Evolutionary conservation across 1,284 basidiomycete species (phyloP).

Genomic region (Anthracocystis panici-leucophaei): DNA sequence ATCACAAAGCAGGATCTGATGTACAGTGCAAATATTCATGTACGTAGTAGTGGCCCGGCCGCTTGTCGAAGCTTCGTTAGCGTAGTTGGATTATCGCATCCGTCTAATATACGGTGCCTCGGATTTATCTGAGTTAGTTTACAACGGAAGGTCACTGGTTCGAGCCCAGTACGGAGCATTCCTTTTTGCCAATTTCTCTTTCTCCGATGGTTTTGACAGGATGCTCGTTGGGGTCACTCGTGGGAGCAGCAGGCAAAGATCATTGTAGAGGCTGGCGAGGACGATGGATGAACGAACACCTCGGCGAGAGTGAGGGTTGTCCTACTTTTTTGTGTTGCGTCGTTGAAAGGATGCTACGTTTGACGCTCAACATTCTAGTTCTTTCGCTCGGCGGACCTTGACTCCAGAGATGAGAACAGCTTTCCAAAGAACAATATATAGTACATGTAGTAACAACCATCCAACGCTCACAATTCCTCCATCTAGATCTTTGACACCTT

Average conservation of each 20-base stretch:
- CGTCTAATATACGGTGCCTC: conserved; percentile 44
- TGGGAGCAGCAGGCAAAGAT: neutral
- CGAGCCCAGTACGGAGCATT: conserved; percentile 56
- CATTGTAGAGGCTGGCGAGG: neutral
- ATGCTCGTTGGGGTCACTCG: too few species aligned
- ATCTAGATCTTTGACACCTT: conserved; percentile 27
- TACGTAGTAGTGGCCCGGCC: neutral
- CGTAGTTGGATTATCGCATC: conserved; percentile 54
- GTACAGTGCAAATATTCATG: neutral
- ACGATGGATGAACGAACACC: neutral
- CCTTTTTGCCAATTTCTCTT: conserved; percentile 12
- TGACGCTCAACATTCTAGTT: too few species aligned
- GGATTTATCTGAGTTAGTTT: conserved; percentile 20
- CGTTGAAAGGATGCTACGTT: too few species aligned
- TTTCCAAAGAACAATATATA: neutral
- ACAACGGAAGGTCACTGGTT: conserved; percentile 59
- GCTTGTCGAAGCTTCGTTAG: conserved; percentile 32
- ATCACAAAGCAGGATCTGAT: neutral
- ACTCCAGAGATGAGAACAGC: too few species aligned
- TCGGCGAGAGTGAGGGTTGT: too few species aligned
- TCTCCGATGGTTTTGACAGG: neutral
- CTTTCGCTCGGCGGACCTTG: too few species aligned
- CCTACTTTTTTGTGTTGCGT: too few species aligned
- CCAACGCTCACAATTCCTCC: neutral
- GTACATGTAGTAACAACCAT: neutral